phyloP scores from a whole-genome alignment of 352 stramenopile genomes.

The Globisporangium parvum region DNA sequence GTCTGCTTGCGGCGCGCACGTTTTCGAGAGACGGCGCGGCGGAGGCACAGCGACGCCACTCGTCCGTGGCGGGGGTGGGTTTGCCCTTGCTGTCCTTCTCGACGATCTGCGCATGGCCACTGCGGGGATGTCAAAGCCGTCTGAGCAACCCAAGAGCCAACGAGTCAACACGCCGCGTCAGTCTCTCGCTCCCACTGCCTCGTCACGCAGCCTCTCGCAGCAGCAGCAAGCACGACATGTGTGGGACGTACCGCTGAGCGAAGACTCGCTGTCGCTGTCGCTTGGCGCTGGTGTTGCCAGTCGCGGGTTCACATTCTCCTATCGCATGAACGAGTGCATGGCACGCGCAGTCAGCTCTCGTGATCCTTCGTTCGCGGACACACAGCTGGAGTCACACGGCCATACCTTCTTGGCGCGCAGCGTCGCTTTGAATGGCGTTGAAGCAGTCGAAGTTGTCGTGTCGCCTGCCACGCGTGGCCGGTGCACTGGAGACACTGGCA shows the following conservation, averaged over 20 bases:
- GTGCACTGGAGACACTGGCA: no score
- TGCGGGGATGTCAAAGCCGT: conserved; percentile 9
- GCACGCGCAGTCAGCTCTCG: no score
- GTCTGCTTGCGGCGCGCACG: neutral
- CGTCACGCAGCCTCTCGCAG: no score
- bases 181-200: no score
- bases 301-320: no score
- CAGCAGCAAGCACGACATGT: neutral
- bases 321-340: no score
- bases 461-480: no score
- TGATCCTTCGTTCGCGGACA: no score
- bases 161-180: neutral
- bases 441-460: no score
- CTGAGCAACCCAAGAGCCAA: neutral
- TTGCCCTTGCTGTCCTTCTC: neutral
- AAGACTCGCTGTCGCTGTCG: conserved; percentile 7
- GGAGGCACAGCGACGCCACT: neutral
- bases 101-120: neutral
- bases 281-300: neutral
- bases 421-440: neutral
- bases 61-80: neutral
- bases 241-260: conserved; percentile 2
- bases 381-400: neutral
- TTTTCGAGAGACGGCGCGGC: neutral
- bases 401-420: conserved; percentile 1